A percentile compares a stretch with the other conserved stretches of the same genome.
These are phyloP conservation scores for Botrytis aclada DNA, from an alignment of 2,329 filamentous ascomycete species.

Conservation along the genomic window DNA sequence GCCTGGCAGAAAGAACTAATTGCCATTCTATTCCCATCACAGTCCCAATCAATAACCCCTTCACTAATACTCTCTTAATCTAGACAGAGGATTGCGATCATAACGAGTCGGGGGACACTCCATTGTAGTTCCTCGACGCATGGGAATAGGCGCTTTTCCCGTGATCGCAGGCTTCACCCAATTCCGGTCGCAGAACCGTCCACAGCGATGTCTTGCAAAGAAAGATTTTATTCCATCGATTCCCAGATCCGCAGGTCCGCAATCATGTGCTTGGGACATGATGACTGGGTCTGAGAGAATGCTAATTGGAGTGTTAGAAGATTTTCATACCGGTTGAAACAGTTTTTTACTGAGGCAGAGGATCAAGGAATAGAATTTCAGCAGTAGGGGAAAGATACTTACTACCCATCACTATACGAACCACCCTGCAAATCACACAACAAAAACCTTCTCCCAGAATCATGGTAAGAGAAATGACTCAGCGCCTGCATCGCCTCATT, in stretches of 20 bases:
- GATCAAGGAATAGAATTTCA: not conserved
- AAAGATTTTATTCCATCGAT: slow-evolving; percentile 15
- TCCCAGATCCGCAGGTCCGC: slow-evolving; percentile 18
- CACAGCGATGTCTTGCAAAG: slow-evolving; percentile 16
- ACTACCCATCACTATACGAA: slow-evolving; percentile 18
- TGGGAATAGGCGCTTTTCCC: not conserved
- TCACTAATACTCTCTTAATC: not conserved
- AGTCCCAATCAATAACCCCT: not conserved
- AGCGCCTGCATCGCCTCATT: slow-evolving; percentile 19
- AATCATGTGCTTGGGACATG: slow-evolving; percentile 13
- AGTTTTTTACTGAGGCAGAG: not conserved
- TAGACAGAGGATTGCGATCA: not conserved
- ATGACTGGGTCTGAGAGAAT: slow-evolving; percentile 20
- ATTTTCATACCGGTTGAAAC: not conserved
- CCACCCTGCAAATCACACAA: slow-evolving; percentile 21
- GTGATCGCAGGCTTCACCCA: not conserved
- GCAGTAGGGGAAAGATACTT: not conserved
- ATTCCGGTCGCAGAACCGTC: slow-evolving; percentile 1
- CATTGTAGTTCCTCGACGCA: slow-evolving; percentile 8
- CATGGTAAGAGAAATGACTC: slow-evolving; percentile 21
- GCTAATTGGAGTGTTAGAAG: not conserved
- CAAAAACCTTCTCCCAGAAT: not conserved
- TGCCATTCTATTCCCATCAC: not conserved
- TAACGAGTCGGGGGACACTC: not conserved
- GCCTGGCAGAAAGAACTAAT: not conserved